These are phyloP conservation scores for Diplodia seriata DNA, from an alignment of 2,329 filamentous ascomycete species.

Conservation along the genomic window DNA sequence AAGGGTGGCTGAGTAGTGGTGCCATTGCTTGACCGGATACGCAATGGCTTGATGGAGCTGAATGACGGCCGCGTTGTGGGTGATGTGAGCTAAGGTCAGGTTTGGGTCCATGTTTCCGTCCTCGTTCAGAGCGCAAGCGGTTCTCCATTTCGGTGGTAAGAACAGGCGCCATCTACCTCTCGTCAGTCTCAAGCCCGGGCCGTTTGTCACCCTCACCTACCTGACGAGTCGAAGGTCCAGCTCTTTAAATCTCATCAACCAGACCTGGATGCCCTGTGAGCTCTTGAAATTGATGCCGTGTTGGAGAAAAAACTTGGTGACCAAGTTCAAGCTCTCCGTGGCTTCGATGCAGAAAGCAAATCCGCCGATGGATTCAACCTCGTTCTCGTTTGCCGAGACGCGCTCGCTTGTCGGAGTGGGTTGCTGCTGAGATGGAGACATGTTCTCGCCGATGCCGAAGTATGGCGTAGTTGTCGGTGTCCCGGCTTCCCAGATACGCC, in stretches of 20 bases:
- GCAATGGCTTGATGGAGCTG: slow-evolving; percentile 42
- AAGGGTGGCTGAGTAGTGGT: slow-evolving; percentile 36
- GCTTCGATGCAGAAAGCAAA: slow-evolving; percentile 45
- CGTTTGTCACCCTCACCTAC: slow-evolving; percentile 32
- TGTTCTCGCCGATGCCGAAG: slow-evolving; percentile 51
- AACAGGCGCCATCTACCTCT: slow-evolving; percentile 41
- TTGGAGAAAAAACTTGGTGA: slow-evolving; percentile 47
- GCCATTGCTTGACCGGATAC: slow-evolving; percentile 44
- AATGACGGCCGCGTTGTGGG: slow-evolving; percentile 41
- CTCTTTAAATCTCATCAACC: slow-evolving; percentile 46
- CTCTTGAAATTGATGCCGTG: slow-evolving; percentile 43
- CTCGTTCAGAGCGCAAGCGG: slow-evolving; percentile 47
- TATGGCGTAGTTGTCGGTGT: slow-evolving; percentile 45
- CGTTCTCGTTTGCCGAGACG: slow-evolving; percentile 38
- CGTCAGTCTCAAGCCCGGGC: background rate
- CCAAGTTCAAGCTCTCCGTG: slow-evolving; percentile 45
- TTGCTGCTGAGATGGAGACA: slow-evolving; percentile 35
- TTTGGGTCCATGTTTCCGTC: slow-evolving; percentile 45
- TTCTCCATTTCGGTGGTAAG: slow-evolving; percentile 38
- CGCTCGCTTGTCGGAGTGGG: slow-evolving; percentile 36
- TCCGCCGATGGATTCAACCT: slow-evolving; percentile 41
- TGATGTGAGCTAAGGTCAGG: slow-evolving; percentile 41
- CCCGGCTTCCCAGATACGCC: slow-evolving; percentile 43
- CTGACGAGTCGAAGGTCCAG: slow-evolving; percentile 44
- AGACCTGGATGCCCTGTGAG: slow-evolving; percentile 42